Percentiles rank a stretch among this genome's conserved stretches.
These are phyloP conservation scores for Coemansia sp. DNA, from an alignment of 192 early-diverging fungal species.

Conservation along the genomic window DNA sequence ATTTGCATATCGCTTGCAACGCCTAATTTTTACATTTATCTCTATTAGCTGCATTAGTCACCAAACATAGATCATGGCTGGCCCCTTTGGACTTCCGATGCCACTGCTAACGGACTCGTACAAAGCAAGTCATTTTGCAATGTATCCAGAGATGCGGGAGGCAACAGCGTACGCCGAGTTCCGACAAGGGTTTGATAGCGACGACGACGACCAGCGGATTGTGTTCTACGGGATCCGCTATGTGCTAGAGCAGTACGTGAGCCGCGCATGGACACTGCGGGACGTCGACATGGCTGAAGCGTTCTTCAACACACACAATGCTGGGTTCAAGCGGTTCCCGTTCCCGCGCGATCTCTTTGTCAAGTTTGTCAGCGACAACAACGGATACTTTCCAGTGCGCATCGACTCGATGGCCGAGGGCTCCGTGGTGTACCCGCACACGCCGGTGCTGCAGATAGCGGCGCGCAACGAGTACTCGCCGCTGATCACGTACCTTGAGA, in stretches of 20 bases:
- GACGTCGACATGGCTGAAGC: slow-evolving; percentile 67
- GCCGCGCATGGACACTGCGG: slow-evolving; percentile 62
- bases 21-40: background rate
- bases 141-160: slow-evolving; percentile 72
- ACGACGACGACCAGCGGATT: slow-evolving; percentile 69
- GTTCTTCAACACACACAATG: slow-evolving; percentile 78
- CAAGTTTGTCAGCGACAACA: slow-evolving; percentile 73
- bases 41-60: background rate
- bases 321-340: slow-evolving; percentile 63
- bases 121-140: slow-evolving; percentile 73
- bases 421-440: slow-evolving; percentile 75
- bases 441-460: slow-evolving; percentile 80
- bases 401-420: slow-evolving; percentile 82
- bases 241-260: slow-evolving; percentile 77
- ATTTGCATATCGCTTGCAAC: background rate
- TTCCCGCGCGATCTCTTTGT: slow-evolving; percentile 78
- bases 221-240: slow-evolving; percentile 86
- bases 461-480: slow-evolving; percentile 69
- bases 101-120: slow-evolving; percentile 82
- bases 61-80: slow-evolving; percentile 45
- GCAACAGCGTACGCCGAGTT: slow-evolving; percentile 85
- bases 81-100: slow-evolving; percentile 58
- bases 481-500: slow-evolving; percentile 83
- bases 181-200: slow-evolving; percentile 65
- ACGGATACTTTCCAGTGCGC: slow-evolving; percentile 84